Base-by-base conservation (phyloP, 352 stramenopile genomes). In the Globisporangium yorkense region DNA sequence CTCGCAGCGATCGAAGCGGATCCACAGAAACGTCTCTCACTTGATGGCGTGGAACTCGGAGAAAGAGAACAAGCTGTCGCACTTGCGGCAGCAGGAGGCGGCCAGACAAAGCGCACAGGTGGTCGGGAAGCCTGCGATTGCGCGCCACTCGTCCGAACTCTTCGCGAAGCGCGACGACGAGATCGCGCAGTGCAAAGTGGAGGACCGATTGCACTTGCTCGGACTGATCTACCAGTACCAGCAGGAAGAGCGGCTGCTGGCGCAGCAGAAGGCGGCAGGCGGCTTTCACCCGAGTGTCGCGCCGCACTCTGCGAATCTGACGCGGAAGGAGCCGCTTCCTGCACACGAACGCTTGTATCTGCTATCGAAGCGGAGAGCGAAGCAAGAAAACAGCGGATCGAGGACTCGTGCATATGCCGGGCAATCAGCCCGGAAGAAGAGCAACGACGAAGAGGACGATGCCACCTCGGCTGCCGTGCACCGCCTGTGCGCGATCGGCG, bases 221-320 rank as follows among this genome's bases (percentile, higher is more conserved):
- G 82, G 79, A 1, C 54, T 87, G 29, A 88, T 88, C 46, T 89
- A 89, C 39, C 66, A 85, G 40, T 80, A 86, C 51, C 77, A 92
- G 35, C 76, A 80, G 51, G 72, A 88, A 49, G 78, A 85, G 44
- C 70, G 76, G 4, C 49, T 66, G 13, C 54, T 71, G 0, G 59
- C 65, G 5, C 52, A 74, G 16, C 46, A 60, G 20, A 54, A 59
- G 29, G 44, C 53, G 47, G 40, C 44, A 4, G 60, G 41, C 6
- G 54, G 10, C 27, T 63, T 65, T 3, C 70, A 72, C 18, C 75
- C 72, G 24, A 46, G 41, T 7, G 65, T 92, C 2, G 77, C 77
- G 10, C 79, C 75, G 39, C 81, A 88, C 54, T 88, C 81, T 10
- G 64, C 63, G 2, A 77, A 77, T 20, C 55, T 86, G 29, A 20